These are phyloP conservation scores for Hsuehochloa calcarea DNA, from an alignment of 176 grass and related monocot genomes.

Conservation along the genomic window DNA sequence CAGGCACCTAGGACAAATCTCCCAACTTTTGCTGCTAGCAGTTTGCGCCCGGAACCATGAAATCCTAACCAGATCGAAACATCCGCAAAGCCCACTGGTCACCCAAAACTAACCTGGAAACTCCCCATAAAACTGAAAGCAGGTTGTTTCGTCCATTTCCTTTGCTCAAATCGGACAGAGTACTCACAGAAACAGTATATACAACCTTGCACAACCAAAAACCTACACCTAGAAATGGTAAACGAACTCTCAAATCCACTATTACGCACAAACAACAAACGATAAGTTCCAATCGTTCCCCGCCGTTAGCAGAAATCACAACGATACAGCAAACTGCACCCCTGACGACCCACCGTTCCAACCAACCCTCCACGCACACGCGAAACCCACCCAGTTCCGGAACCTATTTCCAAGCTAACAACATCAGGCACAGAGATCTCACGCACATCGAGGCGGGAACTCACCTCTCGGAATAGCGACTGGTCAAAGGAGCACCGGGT, in stretches of 20 bases:
- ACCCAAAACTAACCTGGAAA: neutral
- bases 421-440: neutral
- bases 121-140: neutral
- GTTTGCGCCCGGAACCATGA: neutral
- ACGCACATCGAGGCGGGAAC: neutral
- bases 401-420: neutral
- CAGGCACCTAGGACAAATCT: neutral
- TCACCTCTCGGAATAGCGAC: slow-evolving; percentile 43
- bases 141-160: neutral
- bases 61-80: neutral
- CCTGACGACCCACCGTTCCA: neutral
- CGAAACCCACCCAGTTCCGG: neutral
- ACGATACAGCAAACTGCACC: neutral
- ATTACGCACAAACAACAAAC: neutral
- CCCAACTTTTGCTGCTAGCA: neutral
- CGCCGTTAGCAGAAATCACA: neutral
- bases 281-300: neutral
- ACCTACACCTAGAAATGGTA: neutral
- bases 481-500: slow-evolving; percentile 56
- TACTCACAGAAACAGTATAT: neutral
- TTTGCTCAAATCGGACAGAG: neutral
- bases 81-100: neutral
- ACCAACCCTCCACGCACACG: neutral
- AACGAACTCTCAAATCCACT: neutral
- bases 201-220: neutral